Percentiles rank a stretch among this genome's conserved stretches.
Conservation (phyloP, 768 basidiomycete species). For the Rhodotorula sphaerocarpa region DNA sequence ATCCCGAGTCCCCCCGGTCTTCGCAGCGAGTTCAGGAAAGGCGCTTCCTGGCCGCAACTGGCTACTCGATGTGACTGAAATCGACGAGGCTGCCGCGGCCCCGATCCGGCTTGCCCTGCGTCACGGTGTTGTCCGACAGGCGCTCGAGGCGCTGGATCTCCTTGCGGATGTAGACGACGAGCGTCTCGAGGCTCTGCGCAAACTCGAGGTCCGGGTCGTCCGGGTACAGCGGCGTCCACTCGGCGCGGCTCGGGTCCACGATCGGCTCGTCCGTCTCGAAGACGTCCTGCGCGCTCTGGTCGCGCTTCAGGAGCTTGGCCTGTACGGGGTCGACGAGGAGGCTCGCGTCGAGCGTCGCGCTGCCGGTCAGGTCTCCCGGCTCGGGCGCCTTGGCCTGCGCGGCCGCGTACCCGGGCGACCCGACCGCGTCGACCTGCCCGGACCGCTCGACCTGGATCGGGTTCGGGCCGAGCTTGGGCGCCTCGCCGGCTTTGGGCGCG, state of each 20-base stretch:
- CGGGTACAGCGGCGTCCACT: conserved; percentile 30
- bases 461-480: conserved; percentile 47
- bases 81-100: conserved; percentile 25
- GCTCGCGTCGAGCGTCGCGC: conserved; percentile 3
- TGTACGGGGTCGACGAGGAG: conserved; percentile 32
- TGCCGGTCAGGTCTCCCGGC: neutral
- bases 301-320: conserved; percentile 36
- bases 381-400: neutral
- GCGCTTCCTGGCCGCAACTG: no score
- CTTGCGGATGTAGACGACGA: conserved; percentile 62
- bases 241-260: conserved; percentile 41
- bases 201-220: conserved; percentile 45
- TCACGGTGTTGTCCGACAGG: conserved; percentile 48
- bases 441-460: conserved; percentile 32
- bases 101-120: conserved; percentile 23
- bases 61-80: conserved; percentile 25
- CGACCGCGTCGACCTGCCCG: no score
- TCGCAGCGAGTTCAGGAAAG: neutral
- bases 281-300: conserved; percentile 47
- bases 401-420: no score
- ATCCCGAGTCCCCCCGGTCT: neutral
- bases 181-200: conserved; percentile 59
- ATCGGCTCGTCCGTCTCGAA: conserved; percentile 44
- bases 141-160: conserved; percentile 64
- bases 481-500: conserved; percentile 48